Evolutionary conservation across 1,284 basidiomycete genomes (phyloP).

Genomic region (Schizopora paradoxa): DNA sequence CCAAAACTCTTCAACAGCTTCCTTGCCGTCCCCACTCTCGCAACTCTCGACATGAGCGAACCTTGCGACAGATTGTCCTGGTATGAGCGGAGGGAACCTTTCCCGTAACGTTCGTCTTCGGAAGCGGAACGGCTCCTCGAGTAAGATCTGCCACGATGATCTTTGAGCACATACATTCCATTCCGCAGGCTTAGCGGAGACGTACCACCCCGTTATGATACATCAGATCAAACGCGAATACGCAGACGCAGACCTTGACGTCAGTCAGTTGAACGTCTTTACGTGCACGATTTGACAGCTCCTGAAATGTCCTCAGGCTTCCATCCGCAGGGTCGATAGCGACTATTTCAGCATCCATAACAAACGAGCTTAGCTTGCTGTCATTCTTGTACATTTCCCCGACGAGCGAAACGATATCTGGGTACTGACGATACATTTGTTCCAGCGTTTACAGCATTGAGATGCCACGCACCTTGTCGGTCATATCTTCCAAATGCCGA

Average conservation of each 20-base stretch:
- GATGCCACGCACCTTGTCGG: constrained; percentile 55
- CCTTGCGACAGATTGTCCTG: constrained; percentile 50
- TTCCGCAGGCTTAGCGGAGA: constrained; percentile 3
- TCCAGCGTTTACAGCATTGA: constrained; percentile 16
- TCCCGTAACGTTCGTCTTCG: constrained; percentile 62
- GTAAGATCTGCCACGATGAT: constrained; percentile 53
- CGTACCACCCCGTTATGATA: constrained; percentile 75
- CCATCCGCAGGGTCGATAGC: constrained; percentile 68
- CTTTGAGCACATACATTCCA: constrained; percentile 10
- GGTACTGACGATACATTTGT: constrained; percentile 56
- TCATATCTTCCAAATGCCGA: constrained; percentile 90
- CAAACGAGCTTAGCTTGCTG: constrained; percentile 62
- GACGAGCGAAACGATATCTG: constrained; percentile 71
- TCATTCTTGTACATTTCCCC: constrained; percentile 39
- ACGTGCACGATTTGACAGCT: constrained; percentile 78
- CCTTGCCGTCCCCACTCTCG: constrained; percentile 62
- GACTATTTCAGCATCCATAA: constrained; percentile 81
- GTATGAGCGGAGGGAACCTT: constrained; percentile 49
- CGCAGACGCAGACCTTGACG: constrained; percentile 77
- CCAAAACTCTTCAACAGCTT: constrained; percentile 76
- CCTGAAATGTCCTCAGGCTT: constrained; percentile 76
- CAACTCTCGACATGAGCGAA: constrained; percentile 77
- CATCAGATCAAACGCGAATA: constrained; percentile 91
- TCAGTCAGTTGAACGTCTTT: constrained; percentile 81
- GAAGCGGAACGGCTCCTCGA: constrained; percentile 68